Evolutionary conservation across 2,329 filamentous ascomycete genomes (phyloP), one percentile per base, ranked within the genome.

Genomic region (Hypoxylon sp.): DNA sequence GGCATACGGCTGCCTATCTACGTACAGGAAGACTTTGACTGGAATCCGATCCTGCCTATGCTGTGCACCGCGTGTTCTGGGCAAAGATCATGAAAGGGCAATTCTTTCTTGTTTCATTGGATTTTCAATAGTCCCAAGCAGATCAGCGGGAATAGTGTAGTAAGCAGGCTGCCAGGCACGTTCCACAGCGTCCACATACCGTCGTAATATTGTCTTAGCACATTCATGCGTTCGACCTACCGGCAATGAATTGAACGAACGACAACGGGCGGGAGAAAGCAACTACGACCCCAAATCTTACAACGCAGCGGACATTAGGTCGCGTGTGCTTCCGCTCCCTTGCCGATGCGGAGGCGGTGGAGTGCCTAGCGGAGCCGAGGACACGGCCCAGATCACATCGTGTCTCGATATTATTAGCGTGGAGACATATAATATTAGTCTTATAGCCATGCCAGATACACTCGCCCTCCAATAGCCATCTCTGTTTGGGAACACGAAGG

Each of bases 401-500:
- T 70, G 68, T 70, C 59, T 63, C 58, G 58, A 68, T 70, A 62
- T 66, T 64, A 70, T 70, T 68, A 68, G 65, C 65, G 63, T 61
- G 62, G 58, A 51, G 9, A 37, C 24, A 31, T 63, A 63, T 68
- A 60, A 35, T 53, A 54, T 48, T 17, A 54, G 52, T 63, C 37
- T 60, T 65, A 63, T 60, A 59, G 29, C 37, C 60, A 57, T 55
- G 44, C 33, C 56, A 26, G 29, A 53, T 50, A 53, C 3, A 53
- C n/a, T 47, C 44, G 17, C 29, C 56, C 57, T 50, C 67, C 63
- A 69, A 69, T 69, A n/a, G 29, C n/a, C 19, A 14, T 14, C 2
- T 52, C 42, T 48, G 44, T 52, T 50, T 54, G 37, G 46, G 52
- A 60, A 62, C 63, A 67, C 67, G 64, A 70, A 64, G 52, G 48